A percentile compares a stretch with the other conserved stretches of the same genome.
These are phyloP conservation scores for Prunus persica DNA, from an alignment of 306 rosid genomes.

Conservation along the genomic window DNA sequence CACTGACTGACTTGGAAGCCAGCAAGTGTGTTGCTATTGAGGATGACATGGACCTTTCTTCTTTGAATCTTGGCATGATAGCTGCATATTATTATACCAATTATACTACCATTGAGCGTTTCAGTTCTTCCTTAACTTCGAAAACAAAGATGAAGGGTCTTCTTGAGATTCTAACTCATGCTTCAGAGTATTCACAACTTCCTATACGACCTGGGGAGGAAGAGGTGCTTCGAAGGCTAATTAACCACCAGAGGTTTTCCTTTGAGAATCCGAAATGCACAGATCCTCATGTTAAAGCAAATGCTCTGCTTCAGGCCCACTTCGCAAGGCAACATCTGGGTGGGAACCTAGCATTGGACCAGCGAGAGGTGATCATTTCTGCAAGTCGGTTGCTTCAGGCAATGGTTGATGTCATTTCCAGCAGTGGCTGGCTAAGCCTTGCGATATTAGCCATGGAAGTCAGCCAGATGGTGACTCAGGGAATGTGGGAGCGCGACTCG, in stretches of 20 bases:
- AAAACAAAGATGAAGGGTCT: conserved; percentile 95
- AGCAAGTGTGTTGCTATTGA: conserved; percentile 74
- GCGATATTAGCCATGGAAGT: conserved; percentile 93
- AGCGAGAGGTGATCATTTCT: conserved; percentile 79
- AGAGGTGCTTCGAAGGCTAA: conserved; percentile 69
- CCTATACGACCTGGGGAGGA: conserved; percentile 95
- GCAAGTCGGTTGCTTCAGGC: conserved; percentile 86
- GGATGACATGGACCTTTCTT: conserved; percentile 81
- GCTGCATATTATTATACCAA: conserved; percentile 86
- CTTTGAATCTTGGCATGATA: conserved; percentile 86
- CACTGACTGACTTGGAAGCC: conserved; percentile 77
- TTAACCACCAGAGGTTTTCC: conserved; percentile 90
- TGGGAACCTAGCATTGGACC: conserved; percentile 84
- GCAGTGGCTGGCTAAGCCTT: conserved; percentile 86
- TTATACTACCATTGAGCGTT: conserved; percentile 86
- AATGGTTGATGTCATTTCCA: conserved; percentile 88
- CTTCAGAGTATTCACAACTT: conserved; percentile 81
- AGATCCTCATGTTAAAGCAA: conserved; percentile 84
- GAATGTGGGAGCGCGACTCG: conserved; percentile 92
- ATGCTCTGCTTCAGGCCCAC: conserved; percentile 91
- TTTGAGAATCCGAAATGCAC: conserved; percentile 73
- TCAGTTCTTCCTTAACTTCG: conserved; percentile 71
- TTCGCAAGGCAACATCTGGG: conserved; percentile 78
- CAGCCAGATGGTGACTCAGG: conserved; percentile 95
- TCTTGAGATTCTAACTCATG: conserved; percentile 76